phyloP scores from a whole-genome alignment of 768 basidiomycete genomes.

The Termitomyces sp. region DNA sequence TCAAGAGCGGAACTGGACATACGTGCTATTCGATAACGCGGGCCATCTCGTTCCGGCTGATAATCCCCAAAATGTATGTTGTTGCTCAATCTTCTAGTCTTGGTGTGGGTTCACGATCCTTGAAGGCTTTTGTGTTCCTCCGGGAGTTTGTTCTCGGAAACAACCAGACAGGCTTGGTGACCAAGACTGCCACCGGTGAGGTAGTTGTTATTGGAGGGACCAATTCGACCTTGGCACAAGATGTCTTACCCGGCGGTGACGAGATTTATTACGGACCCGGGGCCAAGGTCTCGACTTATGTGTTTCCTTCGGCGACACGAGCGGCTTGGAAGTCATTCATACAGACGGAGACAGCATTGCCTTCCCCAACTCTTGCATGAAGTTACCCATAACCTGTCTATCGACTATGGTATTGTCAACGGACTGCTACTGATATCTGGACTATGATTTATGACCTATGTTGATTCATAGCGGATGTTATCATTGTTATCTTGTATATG shows the following conservation, averaged over 20 bases:
- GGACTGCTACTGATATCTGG: neutral
- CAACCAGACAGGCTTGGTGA: constrained; percentile 55
- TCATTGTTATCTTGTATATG: neutral
- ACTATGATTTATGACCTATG: constrained; percentile 52
- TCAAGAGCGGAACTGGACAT: constrained; percentile 68
- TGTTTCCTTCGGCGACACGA: constrained; percentile 49
- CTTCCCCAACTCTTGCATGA: constrained; percentile 10
- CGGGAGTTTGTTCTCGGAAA: constrained; percentile 65
- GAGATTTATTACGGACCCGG: constrained; percentile 52
- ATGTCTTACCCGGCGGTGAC: constrained; percentile 46
- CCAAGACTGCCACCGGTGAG: constrained; percentile 19
- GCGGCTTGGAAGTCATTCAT: constrained; percentile 52
- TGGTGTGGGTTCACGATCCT: neutral
- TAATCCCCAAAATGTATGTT: constrained; percentile 31
- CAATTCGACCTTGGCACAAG: constrained; percentile 34
- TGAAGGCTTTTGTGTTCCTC: constrained; percentile 53
- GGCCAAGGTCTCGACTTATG: constrained; percentile 44
- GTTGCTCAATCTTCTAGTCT: neutral
- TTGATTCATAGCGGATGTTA: neutral
- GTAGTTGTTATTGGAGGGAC: constrained; percentile 42
- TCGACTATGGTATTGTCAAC: neutral
- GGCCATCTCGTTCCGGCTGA: constrained; percentile 35
- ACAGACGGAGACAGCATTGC: constrained; percentile 28
- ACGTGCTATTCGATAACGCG: constrained; percentile 34
- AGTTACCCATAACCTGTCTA: neutral